phyloP scores from a whole-genome alignment of 2,329 filamentous ascomycete genomes.

The Colletotrichum horii region DNA sequence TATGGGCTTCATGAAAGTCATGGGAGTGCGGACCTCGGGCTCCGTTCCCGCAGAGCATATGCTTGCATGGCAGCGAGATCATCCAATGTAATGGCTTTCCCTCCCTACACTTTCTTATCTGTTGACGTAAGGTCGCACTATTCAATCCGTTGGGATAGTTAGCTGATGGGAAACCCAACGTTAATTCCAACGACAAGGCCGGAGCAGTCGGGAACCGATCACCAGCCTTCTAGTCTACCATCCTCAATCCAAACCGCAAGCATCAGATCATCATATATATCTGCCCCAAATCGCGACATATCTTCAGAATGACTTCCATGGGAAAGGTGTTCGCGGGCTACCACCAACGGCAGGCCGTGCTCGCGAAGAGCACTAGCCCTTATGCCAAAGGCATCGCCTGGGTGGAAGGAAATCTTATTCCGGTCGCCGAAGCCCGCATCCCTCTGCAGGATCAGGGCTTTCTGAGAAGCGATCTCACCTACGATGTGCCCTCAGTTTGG shows the following conservation, averaged over 20 bases:
- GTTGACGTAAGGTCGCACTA: background rate
- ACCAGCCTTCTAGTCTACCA: background rate
- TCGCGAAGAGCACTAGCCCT: slow-evolving; percentile 29
- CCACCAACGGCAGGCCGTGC: background rate
- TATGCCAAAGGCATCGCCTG: slow-evolving; percentile 52
- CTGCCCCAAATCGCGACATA: background rate
- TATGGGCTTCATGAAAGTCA: background rate
- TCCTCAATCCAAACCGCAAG: background rate
- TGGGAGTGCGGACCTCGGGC: background rate
- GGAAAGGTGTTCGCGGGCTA: slow-evolving; percentile 33
- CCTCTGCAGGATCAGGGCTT: slow-evolving; percentile 57
- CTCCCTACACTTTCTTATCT: background rate
- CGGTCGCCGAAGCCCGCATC: slow-evolving; percentile 51
- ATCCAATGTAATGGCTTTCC: background rate
- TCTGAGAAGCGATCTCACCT: slow-evolving; percentile 56
- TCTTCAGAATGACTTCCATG: slow-evolving; percentile 45
- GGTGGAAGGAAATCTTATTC: slow-evolving; percentile 47
- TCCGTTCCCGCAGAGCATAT: background rate
- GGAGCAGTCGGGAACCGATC: background rate
- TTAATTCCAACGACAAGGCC: background rate
- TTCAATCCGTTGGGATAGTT: background rate
- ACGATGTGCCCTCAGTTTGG: slow-evolving; percentile 58
- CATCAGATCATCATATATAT: background rate
- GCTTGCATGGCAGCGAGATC: background rate
- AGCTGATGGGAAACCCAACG: background rate